Conservation (phyloP, 2,329 filamentous ascomycete genomes). For the Daldinia sp. region DNA sequence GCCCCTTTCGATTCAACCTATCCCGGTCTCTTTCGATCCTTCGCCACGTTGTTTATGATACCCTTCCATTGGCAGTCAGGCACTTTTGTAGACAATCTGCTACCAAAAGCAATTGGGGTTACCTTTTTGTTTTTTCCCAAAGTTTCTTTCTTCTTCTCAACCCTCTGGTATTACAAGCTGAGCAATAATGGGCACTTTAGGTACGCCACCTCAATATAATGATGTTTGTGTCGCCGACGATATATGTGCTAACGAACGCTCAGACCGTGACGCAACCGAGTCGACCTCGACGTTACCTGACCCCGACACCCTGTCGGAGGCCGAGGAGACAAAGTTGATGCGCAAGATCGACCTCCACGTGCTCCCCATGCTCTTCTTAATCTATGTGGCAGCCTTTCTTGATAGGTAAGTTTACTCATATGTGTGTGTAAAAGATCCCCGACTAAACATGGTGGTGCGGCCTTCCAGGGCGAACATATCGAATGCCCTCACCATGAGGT, state of each 20-base stretch:
- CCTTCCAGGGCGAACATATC: slow-evolving; percentile 38
- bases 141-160: not conserved
- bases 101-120: not conserved
- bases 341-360: slow-evolving; percentile 41
- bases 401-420: slow-evolving; percentile 33
- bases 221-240: not conserved
- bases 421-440: not conserved
- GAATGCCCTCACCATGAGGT: slow-evolving; percentile 39
- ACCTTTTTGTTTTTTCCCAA: not conserved
- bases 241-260: not conserved
- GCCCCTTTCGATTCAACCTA: not conserved
- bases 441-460: not conserved
- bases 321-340: slow-evolving; percentile 25
- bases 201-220: slow-evolving; percentile 6
- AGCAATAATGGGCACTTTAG: slow-evolving; percentile 14
- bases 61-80: not conserved
- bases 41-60: slow-evolving; percentile 13
- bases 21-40: not conserved
- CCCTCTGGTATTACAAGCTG: not conserved
- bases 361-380: slow-evolving; percentile 39
- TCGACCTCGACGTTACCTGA: slow-evolving; percentile 16
- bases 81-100: slow-evolving; percentile 9
- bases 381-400: slow-evolving; percentile 40
- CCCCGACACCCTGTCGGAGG: slow-evolving; percentile 11
- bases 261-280: slow-evolving; percentile 8